Conservation (phyloP, 345 rosid genomes). For the Hypericum androsaemum region DNA sequence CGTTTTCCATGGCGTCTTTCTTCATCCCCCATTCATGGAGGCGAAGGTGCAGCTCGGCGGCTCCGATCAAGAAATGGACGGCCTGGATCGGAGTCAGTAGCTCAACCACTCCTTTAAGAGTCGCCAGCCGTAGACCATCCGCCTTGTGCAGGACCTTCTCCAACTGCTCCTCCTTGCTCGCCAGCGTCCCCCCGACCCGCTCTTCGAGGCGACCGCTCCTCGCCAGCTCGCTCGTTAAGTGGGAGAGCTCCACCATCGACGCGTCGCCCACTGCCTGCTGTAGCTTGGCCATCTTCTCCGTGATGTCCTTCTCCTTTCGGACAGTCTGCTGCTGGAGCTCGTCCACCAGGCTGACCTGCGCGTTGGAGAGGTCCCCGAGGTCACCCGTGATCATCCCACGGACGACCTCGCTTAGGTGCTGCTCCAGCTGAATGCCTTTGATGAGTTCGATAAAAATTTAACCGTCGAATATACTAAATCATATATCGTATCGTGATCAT, state of each 20-base stretch:
- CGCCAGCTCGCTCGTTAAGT: not conserved
- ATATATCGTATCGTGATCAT: too few species aligned
- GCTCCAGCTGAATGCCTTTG: slow-evolving; percentile 14
- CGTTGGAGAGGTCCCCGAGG: slow-evolving; percentile 28
- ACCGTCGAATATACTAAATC: too few species aligned
- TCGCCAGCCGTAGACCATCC: slow-evolving; percentile 35
- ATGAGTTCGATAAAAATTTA: too few species aligned
- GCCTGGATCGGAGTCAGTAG: too few species aligned
- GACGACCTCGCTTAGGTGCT: slow-evolving; percentile 19
- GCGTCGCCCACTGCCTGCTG: not conserved
- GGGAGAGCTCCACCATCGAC: not conserved
- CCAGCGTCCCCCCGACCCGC: slow-evolving; percentile 16
- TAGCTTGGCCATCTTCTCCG: slow-evolving; percentile 29
- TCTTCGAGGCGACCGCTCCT: not conserved
- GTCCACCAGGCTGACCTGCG: slow-evolving; percentile 27
- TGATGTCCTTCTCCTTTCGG: slow-evolving; percentile 26
- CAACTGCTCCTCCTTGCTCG: slow-evolving; percentile 18
- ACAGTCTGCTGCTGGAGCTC: slow-evolving; percentile 20
- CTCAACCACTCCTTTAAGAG: slow-evolving; percentile 18
- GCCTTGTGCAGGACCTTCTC: slow-evolving; percentile 22
- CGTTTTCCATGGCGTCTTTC: too few species aligned
- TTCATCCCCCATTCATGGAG: too few species aligned
- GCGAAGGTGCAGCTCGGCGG: too few species aligned
- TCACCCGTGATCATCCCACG: slow-evolving; percentile 27
- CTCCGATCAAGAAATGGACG: too few species aligned